phyloP scores from a whole-genome alignment of 1,284 basidiomycete species.

The Wolfiporia cocos region DNA sequence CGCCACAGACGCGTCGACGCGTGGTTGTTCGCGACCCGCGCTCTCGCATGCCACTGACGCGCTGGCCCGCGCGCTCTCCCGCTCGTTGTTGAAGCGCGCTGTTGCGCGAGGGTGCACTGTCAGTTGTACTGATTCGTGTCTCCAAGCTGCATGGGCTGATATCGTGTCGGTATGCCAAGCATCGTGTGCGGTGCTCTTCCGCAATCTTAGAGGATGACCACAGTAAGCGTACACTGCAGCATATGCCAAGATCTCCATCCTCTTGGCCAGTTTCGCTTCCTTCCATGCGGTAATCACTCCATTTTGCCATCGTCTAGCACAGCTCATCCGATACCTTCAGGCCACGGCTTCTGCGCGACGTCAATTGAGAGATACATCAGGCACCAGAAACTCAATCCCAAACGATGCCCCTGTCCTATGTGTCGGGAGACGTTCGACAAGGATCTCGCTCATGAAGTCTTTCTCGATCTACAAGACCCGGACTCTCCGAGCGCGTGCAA shows the following conservation, averaged over 20 bases:
- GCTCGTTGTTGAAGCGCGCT: background rate
- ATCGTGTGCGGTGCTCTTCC: too few species aligned
- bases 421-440: conserved; percentile 1
- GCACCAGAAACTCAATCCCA: too few species aligned
- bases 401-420: conserved; percentile 2
- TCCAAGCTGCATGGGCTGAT: too few species aligned
- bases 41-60: too few species aligned
- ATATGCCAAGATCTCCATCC: conserved; percentile 5
- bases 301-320: background rate
- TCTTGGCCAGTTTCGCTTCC: background rate
- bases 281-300: conserved; percentile 3
- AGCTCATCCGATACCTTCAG: background rate
- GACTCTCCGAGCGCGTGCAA: background rate
- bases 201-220: too few species aligned
- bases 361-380: background rate
- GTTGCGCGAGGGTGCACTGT: too few species aligned
- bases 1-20: conserved; percentile 6
- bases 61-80: background rate
- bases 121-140: too few species aligned
- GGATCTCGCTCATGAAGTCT: background rate
- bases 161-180: too few species aligned
- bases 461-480: background rate
- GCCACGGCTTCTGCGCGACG: conserved; percentile 4
- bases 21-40: too few species aligned
- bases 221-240: background rate